Conservation (phyloP, 345 rosid species). For the Rhodomyrtus tomentosa region DNA sequence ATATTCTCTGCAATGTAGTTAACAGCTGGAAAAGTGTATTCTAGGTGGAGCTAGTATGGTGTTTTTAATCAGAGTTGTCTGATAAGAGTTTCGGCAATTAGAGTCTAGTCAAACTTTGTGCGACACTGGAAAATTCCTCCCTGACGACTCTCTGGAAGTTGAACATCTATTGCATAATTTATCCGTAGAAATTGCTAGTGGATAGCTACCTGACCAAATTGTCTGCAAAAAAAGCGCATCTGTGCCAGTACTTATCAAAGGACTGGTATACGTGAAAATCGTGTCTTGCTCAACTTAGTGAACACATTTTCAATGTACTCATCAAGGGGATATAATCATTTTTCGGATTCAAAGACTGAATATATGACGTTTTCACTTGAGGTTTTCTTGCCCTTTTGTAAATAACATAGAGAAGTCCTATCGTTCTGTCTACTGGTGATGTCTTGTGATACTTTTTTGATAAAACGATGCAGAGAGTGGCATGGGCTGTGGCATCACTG, state of each 20-base stretch:
- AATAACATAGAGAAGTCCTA: background rate
- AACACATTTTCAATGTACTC: background rate
- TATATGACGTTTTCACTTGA: background rate
- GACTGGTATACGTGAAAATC: background rate
- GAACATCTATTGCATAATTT: background rate
- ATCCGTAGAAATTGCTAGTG: background rate
- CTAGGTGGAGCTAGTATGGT: background rate
- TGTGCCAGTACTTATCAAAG: background rate
- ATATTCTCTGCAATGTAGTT: background rate
- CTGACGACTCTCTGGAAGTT: background rate
- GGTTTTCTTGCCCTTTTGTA: background rate
- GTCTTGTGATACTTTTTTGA: background rate
- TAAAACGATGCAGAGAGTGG: constrained; percentile 41
- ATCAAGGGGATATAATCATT: background rate
- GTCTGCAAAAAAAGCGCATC: background rate
- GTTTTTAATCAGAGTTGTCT: background rate
- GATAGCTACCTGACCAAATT: background rate
- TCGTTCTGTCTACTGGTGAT: background rate
- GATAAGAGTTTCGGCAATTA: background rate
- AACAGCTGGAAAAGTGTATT: background rate
- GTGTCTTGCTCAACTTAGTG: background rate
- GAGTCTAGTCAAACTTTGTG: background rate
- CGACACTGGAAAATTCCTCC: background rate
- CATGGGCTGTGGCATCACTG: constrained; percentile 84
- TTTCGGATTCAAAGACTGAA: background rate